These are phyloP conservation scores for Aspergillus persii DNA, from an alignment of 2,329 filamentous ascomycete species.

Conservation along the genomic window DNA sequence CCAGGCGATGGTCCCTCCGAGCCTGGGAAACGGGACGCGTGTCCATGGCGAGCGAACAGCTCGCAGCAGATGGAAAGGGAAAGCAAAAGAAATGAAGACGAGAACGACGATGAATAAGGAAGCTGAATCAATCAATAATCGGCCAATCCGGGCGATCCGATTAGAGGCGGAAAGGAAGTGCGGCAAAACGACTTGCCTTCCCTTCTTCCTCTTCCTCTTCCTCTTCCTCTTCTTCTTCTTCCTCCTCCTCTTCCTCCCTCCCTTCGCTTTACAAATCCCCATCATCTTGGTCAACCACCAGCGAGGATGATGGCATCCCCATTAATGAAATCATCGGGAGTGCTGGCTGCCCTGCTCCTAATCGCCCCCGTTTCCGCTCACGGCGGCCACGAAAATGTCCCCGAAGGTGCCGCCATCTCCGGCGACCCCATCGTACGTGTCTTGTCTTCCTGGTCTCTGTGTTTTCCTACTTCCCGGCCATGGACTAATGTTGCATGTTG, in stretches of 20 bases:
- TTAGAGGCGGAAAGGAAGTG: neutral
- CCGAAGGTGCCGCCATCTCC: constrained; percentile 68
- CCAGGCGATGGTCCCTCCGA: constrained; percentile 25
- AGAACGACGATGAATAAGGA: too few relatives aligned
- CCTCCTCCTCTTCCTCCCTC: neutral
- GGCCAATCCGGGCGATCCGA: constrained; percentile 12
- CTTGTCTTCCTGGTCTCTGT: constrained; percentile 16
- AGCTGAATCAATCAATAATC: neutral
- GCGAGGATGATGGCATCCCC: constrained; percentile 17
- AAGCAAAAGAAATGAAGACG: too few relatives aligned
- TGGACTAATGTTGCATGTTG: constrained; percentile 3
- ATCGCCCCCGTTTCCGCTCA: constrained; percentile 43
- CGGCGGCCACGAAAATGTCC: constrained; percentile 59
- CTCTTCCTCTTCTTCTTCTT: constrained; percentile 4
- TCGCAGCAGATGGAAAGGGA: too few relatives aligned
- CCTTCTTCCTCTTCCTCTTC: neutral
- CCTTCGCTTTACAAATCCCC: neutral
- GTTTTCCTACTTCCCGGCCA: too few relatives aligned
- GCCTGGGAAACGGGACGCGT: constrained; percentile 12
- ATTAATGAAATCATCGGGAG: constrained; percentile 16
- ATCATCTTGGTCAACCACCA: neutral
- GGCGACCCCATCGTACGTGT: constrained; percentile 67
- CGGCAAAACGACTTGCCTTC: neutral
- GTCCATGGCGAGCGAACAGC: neutral
- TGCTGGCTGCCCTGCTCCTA: constrained; percentile 28